Evolutionary conservation across 140 eudicot genomes (phyloP), one percentile per base, ranked within the genome.

Genomic region (Flaveria floridana): DNA sequence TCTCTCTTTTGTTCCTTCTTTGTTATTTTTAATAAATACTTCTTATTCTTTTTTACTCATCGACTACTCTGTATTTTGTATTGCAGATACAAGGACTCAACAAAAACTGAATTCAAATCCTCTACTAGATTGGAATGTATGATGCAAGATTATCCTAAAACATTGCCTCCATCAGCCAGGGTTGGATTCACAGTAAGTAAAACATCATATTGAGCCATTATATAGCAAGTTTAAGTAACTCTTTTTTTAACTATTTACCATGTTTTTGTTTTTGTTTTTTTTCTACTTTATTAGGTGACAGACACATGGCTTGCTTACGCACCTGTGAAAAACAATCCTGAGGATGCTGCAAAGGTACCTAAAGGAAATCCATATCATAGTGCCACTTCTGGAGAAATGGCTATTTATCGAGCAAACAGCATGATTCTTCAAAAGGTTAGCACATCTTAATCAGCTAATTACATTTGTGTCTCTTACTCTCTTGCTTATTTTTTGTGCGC

Each of bases 71-170:
- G 25, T 65, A 39, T 65, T 61, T 65, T 66, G 72, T 69, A 67
- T 65, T 71, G 71, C 66, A 86, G 83, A 80, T 82, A 72, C 82
- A 86, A 84, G 76, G 84, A 86, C 66, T 81, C 86, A 7, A 82
- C 96, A 21, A 94, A 91, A 82, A 88, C 95, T 37, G 84, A 85
- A 26, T 94, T 88, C 72, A 94, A 94, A 82, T 94, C 99, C 68
- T 91, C 99, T 19, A 94, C 97, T 67, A 91, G 99, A 68, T 86
- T 94, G 67, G 99, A 94, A 85, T 94, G 99, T 74, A 91, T 94
- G 99, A 91, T 94, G 97, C 99, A 94, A 82, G 99, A 94, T 79
- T 94, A 94, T 77, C 99, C 99, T 21, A 94, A 88, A 87, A 86
- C 97, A 34, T 79, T 94, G 82, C 89, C 97, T 76, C 92, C 99